Percentiles rank a stretch among this genome's conserved stretches.
Evolutionary conservation across 2,329 filamentous ascomycete species (phyloP).

Genomic region (Pyrenophora seminiperda): DNA sequence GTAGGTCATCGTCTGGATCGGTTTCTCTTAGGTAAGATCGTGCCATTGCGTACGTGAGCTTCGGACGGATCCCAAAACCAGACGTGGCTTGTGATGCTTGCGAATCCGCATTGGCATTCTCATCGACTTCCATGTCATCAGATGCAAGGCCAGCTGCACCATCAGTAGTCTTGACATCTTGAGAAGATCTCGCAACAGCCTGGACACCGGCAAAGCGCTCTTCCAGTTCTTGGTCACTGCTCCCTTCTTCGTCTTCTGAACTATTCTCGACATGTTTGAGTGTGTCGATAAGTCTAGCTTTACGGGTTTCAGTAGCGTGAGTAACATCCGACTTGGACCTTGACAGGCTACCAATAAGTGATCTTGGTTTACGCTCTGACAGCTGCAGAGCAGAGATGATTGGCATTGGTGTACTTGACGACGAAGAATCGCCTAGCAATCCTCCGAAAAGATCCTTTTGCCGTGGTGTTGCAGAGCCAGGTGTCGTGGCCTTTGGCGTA

Average conservation of each 20-base stretch:
- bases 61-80: constrained; percentile 42
- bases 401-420: constrained; percentile 38
- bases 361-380: constrained; percentile 31
- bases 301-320: constrained; percentile 29
- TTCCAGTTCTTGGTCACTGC: constrained; percentile 23
- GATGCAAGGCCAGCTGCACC: neutral
- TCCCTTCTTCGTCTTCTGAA: constrained; percentile 33
- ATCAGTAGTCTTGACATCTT: neutral
- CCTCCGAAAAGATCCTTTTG: constrained; percentile 44
- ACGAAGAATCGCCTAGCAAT: constrained; percentile 36
- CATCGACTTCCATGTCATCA: constrained; percentile 31
- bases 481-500: constrained; percentile 12
- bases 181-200: neutral
- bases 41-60: constrained; percentile 64
- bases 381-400: constrained; percentile 40
- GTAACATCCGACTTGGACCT: constrained; percentile 44
- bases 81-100: constrained; percentile 35
- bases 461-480: constrained; percentile 44
- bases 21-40: constrained; percentile 64
- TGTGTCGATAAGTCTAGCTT: constrained; percentile 40
- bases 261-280: constrained; percentile 34
- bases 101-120: constrained; percentile 23
- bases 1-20: constrained; percentile 48
- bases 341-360: constrained; percentile 27
- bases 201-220: neutral